Conservation (phyloP, 306 rosid species). For the Vigna unguiculata region DNA sequence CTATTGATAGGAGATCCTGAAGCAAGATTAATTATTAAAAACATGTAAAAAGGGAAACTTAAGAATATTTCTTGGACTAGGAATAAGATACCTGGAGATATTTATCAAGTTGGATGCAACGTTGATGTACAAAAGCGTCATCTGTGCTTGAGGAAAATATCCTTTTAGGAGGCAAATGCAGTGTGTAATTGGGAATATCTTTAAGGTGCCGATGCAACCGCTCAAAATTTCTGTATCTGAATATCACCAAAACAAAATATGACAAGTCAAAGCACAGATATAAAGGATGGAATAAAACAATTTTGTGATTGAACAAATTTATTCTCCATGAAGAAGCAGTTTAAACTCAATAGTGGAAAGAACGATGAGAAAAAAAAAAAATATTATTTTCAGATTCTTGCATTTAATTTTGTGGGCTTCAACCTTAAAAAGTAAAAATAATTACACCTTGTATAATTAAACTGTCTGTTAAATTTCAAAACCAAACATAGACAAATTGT, state of each 20-base stretch:
- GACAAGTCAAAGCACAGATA: slow-evolving; percentile 28
- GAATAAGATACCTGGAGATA: slow-evolving; percentile 78
- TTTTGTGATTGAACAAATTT: slow-evolving; percentile 25
- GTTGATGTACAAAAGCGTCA: slow-evolving; percentile 96
- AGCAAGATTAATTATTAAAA: slow-evolving; percentile 30
- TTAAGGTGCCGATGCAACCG: slow-evolving; percentile 90
- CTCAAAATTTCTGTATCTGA: slow-evolving; percentile 96
- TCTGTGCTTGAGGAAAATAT: slow-evolving; percentile 99
- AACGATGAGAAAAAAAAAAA: slow-evolving; percentile 21
- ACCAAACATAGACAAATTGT: slow-evolving; percentile 4
- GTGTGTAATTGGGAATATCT: slow-evolving; percentile 89
- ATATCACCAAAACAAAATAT: slow-evolving; percentile 34
- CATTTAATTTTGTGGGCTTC: slow-evolving; percentile 24
- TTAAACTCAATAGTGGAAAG: slow-evolving; percentile 40
- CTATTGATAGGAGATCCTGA: slow-evolving; percentile 93
- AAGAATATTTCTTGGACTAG: slow-evolving; percentile 22
- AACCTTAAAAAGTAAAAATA: slow-evolving; percentile 1
- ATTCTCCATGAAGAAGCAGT: slow-evolving; percentile 24
- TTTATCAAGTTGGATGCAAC: slow-evolving; percentile 96
- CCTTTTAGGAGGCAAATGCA: slow-evolving; percentile 95
- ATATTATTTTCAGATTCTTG: slow-evolving; percentile 9
- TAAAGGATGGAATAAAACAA: slow-evolving; percentile 19
- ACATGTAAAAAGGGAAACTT: slow-evolving; percentile 24
- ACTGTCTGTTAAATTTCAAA: background rate
- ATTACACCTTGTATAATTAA: slow-evolving; percentile 19